Evolutionary conservation across 2,329 filamentous ascomycete genomes (phyloP).

Genomic region (Fusarium robinianum): DNA sequence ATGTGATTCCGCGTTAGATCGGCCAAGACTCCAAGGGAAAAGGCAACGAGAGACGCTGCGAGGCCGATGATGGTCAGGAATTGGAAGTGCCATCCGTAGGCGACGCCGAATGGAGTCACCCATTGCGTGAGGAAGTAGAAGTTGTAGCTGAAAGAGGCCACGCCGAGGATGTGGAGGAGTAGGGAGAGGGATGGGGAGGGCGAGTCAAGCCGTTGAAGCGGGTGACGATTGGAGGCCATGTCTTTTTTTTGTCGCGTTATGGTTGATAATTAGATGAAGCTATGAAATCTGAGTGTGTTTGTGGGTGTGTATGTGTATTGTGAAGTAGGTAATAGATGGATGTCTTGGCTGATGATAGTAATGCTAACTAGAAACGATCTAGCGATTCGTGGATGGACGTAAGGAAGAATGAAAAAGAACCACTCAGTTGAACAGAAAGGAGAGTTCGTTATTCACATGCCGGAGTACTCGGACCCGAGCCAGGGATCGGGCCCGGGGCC

Average conservation of each 20-base stretch:
- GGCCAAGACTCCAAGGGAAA: conserved; percentile 63
- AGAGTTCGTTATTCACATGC: too few relatives aligned
- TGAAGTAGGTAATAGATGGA: too few relatives aligned
- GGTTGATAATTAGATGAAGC: neutral
- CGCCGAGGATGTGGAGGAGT: conserved; percentile 60
- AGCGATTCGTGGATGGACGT: too few relatives aligned
- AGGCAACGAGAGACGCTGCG: conserved; percentile 62
- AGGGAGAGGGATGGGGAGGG: conserved; percentile 68
- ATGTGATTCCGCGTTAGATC: conserved; percentile 62
- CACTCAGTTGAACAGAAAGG: too few relatives aligned
- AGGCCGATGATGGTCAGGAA: conserved; percentile 78
- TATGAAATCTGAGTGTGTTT: conserved; percentile 1
- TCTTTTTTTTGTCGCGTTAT: conserved; percentile 3
- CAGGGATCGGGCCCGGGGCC: too few relatives aligned
- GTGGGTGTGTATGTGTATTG: too few relatives aligned
- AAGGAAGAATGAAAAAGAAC: too few relatives aligned
- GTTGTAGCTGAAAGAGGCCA: conserved; percentile 56
- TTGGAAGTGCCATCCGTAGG: conserved; percentile 71
- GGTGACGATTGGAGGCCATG: conserved; percentile 60
- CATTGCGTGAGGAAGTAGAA: conserved; percentile 57
- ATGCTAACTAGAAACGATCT: too few relatives aligned
- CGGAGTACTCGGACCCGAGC: too few relatives aligned
- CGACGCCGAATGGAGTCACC: conserved; percentile 57
- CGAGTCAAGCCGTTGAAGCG: conserved; percentile 67
- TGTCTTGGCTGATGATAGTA: neutral